Percentiles rank a stretch among this genome's conserved stretches.
These are phyloP conservation scores for Pyrrhoderma noxium DNA, from an alignment of 1,284 basidiomycete genomes.

Conservation along the genomic window DNA sequence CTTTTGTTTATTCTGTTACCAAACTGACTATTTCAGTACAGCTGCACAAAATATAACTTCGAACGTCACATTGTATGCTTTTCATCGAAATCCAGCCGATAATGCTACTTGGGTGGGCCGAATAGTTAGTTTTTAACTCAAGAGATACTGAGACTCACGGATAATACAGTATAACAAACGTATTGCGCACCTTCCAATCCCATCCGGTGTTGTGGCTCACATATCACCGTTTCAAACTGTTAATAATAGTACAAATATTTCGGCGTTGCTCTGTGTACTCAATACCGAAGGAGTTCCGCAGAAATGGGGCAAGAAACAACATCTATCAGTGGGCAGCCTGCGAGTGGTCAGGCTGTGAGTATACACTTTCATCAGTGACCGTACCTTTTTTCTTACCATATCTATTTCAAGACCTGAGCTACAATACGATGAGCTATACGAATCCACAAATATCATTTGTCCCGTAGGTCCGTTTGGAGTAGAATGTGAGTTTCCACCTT, in stretches of 20 bases:
- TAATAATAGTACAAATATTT: neutral
- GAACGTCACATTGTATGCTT: conserved; percentile 34
- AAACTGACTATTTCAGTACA: no score
- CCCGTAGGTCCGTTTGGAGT: conserved; percentile 35
- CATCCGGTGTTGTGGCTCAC: conserved; percentile 8
- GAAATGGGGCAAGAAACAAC: conserved; percentile 30
- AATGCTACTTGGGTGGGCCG: conserved; percentile 19
- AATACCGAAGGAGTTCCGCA: conserved; percentile 21
- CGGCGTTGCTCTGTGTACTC: conserved; percentile 9
- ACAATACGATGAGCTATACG: conserved; percentile 44
- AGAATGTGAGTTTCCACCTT: conserved; percentile 37
- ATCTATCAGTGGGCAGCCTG: conserved; percentile 40
- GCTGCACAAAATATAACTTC: conserved; percentile 34
- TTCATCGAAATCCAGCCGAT: conserved; percentile 25
- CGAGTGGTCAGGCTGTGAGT: conserved; percentile 48
- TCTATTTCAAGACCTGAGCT: conserved; percentile 43
- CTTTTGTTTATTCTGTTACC: neutral
- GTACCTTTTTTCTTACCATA: neutral
- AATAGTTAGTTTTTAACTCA: conserved; percentile 21
- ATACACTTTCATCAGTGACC: neutral
- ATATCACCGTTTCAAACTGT: conserved; percentile 6
- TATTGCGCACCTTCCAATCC: conserved; percentile 4
- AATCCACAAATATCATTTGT: conserved; percentile 37
- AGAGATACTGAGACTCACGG: conserved; percentile 25
- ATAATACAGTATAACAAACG: conserved; percentile 18